A percentile compares a stretch with the other conserved stretches of the same genome.
These are phyloP conservation scores for Draba incana DNA, from an alignment of 345 rosid species.

Conservation along the genomic window DNA sequence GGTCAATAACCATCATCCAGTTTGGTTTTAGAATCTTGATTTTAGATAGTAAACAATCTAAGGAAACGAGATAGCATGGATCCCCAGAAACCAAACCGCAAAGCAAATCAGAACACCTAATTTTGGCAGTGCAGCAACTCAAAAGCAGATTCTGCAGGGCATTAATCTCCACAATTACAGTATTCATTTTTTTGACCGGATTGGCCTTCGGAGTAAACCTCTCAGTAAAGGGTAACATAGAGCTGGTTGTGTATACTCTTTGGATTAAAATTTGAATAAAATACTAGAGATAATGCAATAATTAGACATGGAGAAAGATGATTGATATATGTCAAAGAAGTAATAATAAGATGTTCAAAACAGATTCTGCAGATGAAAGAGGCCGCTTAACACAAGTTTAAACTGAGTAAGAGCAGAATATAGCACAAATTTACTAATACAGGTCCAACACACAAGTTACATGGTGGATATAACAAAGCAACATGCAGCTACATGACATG, in stretches of 20 bases:
- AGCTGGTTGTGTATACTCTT: background rate
- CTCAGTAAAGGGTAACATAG: background rate
- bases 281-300: background rate
- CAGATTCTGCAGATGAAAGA: background rate
- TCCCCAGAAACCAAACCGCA: constrained; percentile 8
- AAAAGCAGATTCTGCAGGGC: background rate
- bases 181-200: background rate
- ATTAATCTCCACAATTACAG: background rate
- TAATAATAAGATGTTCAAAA: background rate
- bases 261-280: background rate
- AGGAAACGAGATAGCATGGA: background rate
- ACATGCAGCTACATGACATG: constrained; percentile 29
- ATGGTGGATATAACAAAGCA: constrained; percentile 25
- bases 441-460: constrained; percentile 19
- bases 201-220: background rate
- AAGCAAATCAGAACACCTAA: constrained; percentile 2
- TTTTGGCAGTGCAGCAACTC: background rate
- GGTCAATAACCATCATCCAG: background rate
- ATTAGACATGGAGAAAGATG: constrained; percentile 1
- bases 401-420: background rate
- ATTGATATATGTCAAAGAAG: background rate
- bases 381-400: background rate
- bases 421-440: background rate
- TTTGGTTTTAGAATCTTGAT: background rate
- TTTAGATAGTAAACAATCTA: background rate